These are phyloP conservation scores for Elsinoe ampelina DNA, from an alignment of 2,329 filamentous ascomycete species.

Conservation along the genomic window DNA sequence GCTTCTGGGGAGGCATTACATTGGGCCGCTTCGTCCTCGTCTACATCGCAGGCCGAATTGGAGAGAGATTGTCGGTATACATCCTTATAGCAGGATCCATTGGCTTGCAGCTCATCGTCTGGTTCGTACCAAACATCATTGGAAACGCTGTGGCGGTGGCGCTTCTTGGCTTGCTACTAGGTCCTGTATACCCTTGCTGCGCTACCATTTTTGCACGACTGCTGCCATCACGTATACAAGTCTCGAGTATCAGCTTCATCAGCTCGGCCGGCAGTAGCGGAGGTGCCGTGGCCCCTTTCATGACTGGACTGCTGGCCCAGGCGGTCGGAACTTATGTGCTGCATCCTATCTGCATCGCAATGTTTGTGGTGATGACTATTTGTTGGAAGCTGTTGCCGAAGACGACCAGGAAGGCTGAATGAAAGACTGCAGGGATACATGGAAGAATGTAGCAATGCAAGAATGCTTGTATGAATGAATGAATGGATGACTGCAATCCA, in stretches of 20 bases:
- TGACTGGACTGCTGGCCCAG: conserved; percentile 56
- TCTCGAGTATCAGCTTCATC: conserved; percentile 58
- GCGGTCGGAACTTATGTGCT: conserved; percentile 54
- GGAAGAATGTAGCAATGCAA: background rate
- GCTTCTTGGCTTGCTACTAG: conserved; percentile 64
- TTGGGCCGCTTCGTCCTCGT: conserved; percentile 56
- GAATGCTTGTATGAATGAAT: background rate
- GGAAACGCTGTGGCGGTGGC: conserved; percentile 40
- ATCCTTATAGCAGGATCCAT: conserved; percentile 51
- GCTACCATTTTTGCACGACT: conserved; percentile 53
- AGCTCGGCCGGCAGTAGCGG: conserved; percentile 61
- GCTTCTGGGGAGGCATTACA: conserved; percentile 49
- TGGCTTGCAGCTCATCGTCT: conserved; percentile 65
- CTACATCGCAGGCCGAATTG: conserved; percentile 55
- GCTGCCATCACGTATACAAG: conserved; percentile 50
- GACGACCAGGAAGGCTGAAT: conserved; percentile 52
- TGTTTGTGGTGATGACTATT: conserved; percentile 56
- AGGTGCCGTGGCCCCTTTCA: conserved; percentile 57
- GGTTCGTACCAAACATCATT: conserved; percentile 67
- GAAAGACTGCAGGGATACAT: conserved; percentile 17
- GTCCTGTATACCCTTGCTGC: conserved; percentile 70
- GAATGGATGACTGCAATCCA: background rate
- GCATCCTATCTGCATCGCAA: conserved; percentile 55
- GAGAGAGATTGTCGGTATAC: conserved; percentile 62
- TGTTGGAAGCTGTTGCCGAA: conserved; percentile 56